Evolutionary conservation across 1,284 basidiomycete genomes (phyloP), one percentile per base, ranked within the genome.

Genomic region (Rhizopogon hawkerae): DNA sequence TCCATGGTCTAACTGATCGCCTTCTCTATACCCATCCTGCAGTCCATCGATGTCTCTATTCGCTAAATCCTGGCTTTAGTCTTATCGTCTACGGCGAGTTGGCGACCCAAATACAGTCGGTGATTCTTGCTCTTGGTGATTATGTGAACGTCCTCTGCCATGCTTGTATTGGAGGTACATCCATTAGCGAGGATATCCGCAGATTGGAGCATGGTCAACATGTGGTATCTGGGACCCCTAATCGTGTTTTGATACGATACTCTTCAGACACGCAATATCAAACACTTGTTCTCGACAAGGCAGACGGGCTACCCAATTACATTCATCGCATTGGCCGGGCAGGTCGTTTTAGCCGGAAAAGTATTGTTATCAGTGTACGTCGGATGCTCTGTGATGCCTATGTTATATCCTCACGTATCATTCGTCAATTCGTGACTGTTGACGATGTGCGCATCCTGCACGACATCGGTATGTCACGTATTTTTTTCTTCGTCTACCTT

Each of bases 71-170:
- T 98, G 68, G 96, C 92, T 0, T 85, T 99, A 44, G 86, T 98
- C 38, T 82, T 98, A 37, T 95, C 92, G 18, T 89, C 93, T 1
- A 97, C 94, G 7, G 93, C 60, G 93, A 97, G 72, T 75, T 97
- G 58, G 93, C 95, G 13, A 94, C 92, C 13, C 96, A 98, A 74
- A 98, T 97, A 60, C 95, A 98, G 71, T 93, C 89, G n/a, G 95
- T 98, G 55, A 85, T 98, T 9, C 83, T 98, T 46, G 96, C 96
- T 5, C 75, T 98, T 14, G 95, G 96, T 38, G 96, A 98, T 74
- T 97, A 98, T 67, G 94, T 98, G 92, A 98, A 97, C 65, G 92
- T 98, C 18, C 92, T 97, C 60, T 98, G 95, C 69, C 95, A 98
- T 66, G 96, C 96, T 34, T 98, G 95, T 71, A 97, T 98, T 62